phyloP scores from a whole-genome alignment of 345 rosid genomes.

The Hibiscus trionum region DNA sequence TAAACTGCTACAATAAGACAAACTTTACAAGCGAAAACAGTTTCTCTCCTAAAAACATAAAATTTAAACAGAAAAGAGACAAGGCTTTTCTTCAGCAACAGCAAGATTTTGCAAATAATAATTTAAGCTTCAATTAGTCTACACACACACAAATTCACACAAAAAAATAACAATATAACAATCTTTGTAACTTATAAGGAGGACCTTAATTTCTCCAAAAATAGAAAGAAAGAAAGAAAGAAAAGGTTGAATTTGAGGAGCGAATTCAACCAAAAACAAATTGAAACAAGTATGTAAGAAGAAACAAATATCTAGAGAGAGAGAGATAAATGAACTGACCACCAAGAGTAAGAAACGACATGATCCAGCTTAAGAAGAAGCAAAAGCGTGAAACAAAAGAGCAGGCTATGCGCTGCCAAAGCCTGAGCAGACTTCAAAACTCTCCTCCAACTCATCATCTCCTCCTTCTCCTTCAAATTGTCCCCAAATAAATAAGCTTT shows the following conservation, averaged over 20 bases:
- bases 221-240: not conserved
- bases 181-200: not conserved
- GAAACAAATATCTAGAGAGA: not conserved
- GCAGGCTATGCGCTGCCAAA: constrained; percentile 65
- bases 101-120: not conserved
- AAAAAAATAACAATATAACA: not conserved
- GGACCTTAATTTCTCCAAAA: not conserved
- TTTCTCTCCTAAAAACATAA: not conserved
- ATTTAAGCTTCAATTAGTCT: not conserved
- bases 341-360: constrained; percentile 60
- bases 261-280: constrained; percentile 9
- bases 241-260: not conserved
- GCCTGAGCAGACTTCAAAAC: constrained; percentile 84
- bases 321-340: constrained; percentile 38
- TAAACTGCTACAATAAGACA: not conserved
- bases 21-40: not conserved
- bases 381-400: constrained; percentile 59
- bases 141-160: not conserved
- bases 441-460: constrained; percentile 62
- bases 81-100: not conserved
- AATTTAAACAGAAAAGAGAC: not conserved
- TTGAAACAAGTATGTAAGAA: not conserved
- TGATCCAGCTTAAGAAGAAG: constrained; percentile 72
- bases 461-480: not conserved
- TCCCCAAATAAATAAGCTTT: no score